Conservation (phyloP, 441 rosid genomes). For the Francoa sonchifolia region DNA sequence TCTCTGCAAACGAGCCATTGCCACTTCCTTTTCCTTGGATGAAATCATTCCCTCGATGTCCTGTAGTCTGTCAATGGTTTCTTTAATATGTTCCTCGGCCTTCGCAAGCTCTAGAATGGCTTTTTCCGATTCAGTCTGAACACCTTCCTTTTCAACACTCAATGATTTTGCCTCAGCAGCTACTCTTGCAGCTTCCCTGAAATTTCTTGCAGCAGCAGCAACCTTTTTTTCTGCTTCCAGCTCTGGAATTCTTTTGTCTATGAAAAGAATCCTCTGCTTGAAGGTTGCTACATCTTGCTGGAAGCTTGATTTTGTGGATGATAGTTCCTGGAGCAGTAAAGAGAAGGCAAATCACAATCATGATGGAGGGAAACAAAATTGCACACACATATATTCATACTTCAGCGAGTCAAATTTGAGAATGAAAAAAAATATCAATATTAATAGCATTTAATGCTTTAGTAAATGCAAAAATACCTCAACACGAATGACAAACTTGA, state of each 20-base stretch:
- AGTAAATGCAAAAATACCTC: no score
- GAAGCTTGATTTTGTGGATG: conserved; percentile 64
- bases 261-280: conserved; percentile 56
- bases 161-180: conserved; percentile 84
- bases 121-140: conserved; percentile 42
- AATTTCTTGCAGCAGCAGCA: conserved; percentile 75
- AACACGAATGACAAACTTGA: no score
- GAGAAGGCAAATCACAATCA: no score
- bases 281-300: conserved; percentile 65
- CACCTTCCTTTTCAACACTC: conserved; percentile 45
- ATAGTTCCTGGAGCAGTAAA: conserved; percentile 40
- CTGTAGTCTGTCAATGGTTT: conserved; percentile 43
- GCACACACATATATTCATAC: no score
- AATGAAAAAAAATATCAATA: no score
- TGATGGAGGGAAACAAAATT: no score
- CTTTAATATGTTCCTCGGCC: conserved; percentile 47
- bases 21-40: conserved; percentile 61
- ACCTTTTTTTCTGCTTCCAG: conserved; percentile 85
- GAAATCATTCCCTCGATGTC: conserved; percentile 45
- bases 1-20: conserved; percentile 60
- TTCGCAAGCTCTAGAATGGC: conserved; percentile 34
- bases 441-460: no score
- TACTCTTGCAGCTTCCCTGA: conserved; percentile 83
- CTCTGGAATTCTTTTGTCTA: conserved; percentile 73
- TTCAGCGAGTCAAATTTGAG: no score